phyloP scores from a whole-genome alignment of 2,329 filamentous ascomycete species.

The Whalleya microplaca region DNA sequence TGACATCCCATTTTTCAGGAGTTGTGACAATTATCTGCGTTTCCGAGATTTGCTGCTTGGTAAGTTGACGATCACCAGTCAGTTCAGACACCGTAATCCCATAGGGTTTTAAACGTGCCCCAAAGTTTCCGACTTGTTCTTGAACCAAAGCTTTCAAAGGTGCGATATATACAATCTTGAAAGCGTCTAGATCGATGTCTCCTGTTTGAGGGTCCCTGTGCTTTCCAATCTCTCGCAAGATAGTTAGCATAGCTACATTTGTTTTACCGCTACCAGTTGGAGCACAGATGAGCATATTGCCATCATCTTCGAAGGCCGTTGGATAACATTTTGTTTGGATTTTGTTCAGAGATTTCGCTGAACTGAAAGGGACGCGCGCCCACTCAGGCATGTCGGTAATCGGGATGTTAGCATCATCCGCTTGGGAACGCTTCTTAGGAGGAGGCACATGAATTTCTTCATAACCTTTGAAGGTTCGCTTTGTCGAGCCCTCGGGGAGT shows the following conservation, averaged over 20 bases:
- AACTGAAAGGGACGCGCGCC: slow-evolving; percentile 85
- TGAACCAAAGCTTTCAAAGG: slow-evolving; percentile 94
- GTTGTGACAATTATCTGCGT: slow-evolving; percentile 98
- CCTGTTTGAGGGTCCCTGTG: slow-evolving; percentile 86
- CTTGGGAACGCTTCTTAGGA: slow-evolving; percentile 83
- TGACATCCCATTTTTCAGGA: slow-evolving; percentile 98
- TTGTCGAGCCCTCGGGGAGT: slow-evolving; percentile 91
- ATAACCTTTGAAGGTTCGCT: slow-evolving; percentile 95
- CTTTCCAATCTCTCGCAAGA: slow-evolving; percentile 95
- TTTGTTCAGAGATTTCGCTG: slow-evolving; percentile 85
- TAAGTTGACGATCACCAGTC: slow-evolving; percentile 96
- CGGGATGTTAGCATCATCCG: slow-evolving; percentile 79
- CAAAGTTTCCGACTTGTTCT: slow-evolving; percentile 97
- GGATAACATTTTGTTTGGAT: slow-evolving; percentile 95
- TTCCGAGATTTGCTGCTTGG: slow-evolving; percentile 96
- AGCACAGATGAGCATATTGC: slow-evolving; percentile 97
- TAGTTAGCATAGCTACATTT: slow-evolving; percentile 96
- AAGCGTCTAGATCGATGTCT: slow-evolving; percentile 93
- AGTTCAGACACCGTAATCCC: slow-evolving; percentile 94
- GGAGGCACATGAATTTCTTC: slow-evolving; percentile 97
- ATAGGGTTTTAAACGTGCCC: slow-evolving; percentile 85
- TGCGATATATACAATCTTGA: slow-evolving; percentile 98
- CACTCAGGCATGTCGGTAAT: slow-evolving; percentile 90
- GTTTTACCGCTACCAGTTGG: slow-evolving; percentile 98
- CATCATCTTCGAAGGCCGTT: slow-evolving; percentile 88